Conservation (phyloP, 306 rosid species). For the Ceratonia siliqua region DNA sequence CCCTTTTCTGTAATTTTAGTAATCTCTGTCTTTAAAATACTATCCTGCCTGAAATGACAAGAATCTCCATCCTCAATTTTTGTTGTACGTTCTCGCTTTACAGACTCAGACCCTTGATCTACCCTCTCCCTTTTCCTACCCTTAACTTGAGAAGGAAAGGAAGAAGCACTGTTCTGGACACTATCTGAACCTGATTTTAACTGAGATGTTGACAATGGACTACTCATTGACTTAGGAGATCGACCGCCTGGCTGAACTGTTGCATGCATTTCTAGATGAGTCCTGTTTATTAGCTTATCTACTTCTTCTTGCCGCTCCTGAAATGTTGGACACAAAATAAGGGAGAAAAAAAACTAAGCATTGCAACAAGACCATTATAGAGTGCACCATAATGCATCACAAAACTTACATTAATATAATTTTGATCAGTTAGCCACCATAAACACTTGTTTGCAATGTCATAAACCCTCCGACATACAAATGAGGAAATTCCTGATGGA, state of each 20-base stretch:
- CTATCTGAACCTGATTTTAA: conserved; percentile 61
- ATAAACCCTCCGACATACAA: conserved; percentile 70
- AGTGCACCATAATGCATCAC: background rate
- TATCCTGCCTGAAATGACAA: conserved; percentile 49
- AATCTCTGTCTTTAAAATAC: conserved; percentile 53
- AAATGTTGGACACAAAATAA: background rate
- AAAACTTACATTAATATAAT: conserved; percentile 64
- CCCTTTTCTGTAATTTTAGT: conserved; percentile 61
- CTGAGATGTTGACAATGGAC: conserved; percentile 57
- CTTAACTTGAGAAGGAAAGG: conserved; percentile 54
- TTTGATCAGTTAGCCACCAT: conserved; percentile 74
- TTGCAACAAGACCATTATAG: background rate
- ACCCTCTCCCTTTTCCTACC: conserved; percentile 64
- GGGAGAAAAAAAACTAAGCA: background rate
- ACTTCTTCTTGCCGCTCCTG: conserved; percentile 77
- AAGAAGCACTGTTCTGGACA: conserved; percentile 52
- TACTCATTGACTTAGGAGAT: conserved; percentile 65
- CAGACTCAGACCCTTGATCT: conserved; percentile 58
- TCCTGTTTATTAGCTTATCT: conserved; percentile 56
- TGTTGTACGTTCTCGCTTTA: conserved; percentile 50
- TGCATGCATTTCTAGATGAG: conserved; percentile 66
- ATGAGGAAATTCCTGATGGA: conserved; percentile 66
- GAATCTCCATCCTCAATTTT: conserved; percentile 57
- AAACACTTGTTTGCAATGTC: conserved; percentile 69
- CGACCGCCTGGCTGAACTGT: conserved; percentile 66